These are phyloP conservation scores for Elymus sibiricus DNA, from an alignment of 176 grass and related monocot species.

Conservation along the genomic window DNA sequence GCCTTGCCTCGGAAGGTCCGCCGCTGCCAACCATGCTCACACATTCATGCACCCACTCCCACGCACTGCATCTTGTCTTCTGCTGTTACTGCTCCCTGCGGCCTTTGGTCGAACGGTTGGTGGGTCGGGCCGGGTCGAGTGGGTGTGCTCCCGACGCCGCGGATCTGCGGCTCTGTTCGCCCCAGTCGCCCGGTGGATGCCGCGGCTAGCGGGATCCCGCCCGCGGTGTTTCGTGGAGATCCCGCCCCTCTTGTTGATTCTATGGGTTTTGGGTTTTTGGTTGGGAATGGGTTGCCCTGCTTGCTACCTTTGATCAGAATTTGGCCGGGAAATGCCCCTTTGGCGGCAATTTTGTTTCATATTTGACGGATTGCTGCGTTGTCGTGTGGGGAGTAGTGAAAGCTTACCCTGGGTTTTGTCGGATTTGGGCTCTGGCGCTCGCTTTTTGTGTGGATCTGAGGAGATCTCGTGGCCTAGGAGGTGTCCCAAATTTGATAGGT, in stretches of 20 bases:
- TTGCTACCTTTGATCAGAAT: conserved; percentile 17
- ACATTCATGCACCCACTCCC: not conserved
- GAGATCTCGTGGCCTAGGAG: conserved; percentile 12
- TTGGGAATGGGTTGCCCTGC: conserved; percentile 25
- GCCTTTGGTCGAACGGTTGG: conserved; percentile 31
- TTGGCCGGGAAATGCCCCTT: not conserved
- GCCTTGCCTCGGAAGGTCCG: conserved; percentile 29
- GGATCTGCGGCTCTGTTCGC: conserved; percentile 36
- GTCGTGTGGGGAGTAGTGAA: not conserved
- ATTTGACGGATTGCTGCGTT: not conserved
- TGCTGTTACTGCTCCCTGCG: not conserved
- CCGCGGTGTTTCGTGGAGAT: not conserved
- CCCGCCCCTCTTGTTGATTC: conserved; percentile 7
- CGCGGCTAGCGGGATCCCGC: conserved; percentile 3
- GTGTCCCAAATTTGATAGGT: not conserved
- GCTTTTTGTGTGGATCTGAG: conserved; percentile 36
- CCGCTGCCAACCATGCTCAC: not conserved
- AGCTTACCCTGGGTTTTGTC: not conserved
- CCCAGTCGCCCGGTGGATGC: not conserved
- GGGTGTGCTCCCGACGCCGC: not conserved
- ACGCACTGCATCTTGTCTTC: not conserved
- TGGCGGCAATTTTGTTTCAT: not conserved
- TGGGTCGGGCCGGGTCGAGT: not conserved
- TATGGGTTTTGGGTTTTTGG: not conserved
- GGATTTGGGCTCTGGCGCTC: not conserved